phyloP scores from a whole-genome alignment of 768 basidiomycete genomes.

The Mycena venus region DNA sequence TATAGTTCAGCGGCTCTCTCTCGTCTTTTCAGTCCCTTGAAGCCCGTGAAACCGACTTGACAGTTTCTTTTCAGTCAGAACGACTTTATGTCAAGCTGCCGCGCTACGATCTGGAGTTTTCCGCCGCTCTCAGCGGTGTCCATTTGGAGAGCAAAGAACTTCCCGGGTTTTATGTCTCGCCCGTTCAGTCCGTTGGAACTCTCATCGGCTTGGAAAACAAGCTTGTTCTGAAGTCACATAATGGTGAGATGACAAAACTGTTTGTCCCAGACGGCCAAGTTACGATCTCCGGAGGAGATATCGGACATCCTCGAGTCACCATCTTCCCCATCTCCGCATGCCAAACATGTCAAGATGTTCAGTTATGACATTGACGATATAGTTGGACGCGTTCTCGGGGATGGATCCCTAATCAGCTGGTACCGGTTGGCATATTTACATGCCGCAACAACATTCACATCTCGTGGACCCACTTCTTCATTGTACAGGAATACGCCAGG shows the following conservation, averaged over 20 bases:
- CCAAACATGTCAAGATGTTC: conserved; percentile 26
- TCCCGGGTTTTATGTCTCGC: conserved; percentile 57
- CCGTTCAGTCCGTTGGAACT: conserved; percentile 55
- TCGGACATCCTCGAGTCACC: conserved; percentile 36
- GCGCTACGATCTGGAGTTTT: conserved; percentile 57
- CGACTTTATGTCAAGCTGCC: conserved; percentile 50
- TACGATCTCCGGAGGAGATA: conserved; percentile 27
- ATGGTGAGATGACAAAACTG: conserved; percentile 36
- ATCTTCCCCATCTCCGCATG: conserved; percentile 29
- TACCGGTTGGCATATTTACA: conserved; percentile 60
- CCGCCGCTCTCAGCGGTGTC: conserved; percentile 42
- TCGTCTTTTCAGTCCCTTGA: conserved; percentile 6
- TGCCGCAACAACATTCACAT: conserved; percentile 56
- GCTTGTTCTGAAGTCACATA: conserved; percentile 50
- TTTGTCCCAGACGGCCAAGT: conserved; percentile 56
- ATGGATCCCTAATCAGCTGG: conserved; percentile 38
- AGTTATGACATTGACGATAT: conserved; percentile 49
- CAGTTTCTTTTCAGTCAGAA: not conserved
- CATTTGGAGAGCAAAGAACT: conserved; percentile 56
- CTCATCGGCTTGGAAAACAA: conserved; percentile 59
- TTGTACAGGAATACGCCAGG: conserved; percentile 60
- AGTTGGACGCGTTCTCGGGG: conserved; percentile 48
- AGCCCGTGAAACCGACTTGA: not conserved
- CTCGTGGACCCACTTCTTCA: conserved; percentile 58
- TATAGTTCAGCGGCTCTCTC: not conserved